A percentile compares a stretch with the other conserved stretches of the same genome.
Conservation (phyloP, 305 asterid genomes). For the Solanum chacoense region DNA sequence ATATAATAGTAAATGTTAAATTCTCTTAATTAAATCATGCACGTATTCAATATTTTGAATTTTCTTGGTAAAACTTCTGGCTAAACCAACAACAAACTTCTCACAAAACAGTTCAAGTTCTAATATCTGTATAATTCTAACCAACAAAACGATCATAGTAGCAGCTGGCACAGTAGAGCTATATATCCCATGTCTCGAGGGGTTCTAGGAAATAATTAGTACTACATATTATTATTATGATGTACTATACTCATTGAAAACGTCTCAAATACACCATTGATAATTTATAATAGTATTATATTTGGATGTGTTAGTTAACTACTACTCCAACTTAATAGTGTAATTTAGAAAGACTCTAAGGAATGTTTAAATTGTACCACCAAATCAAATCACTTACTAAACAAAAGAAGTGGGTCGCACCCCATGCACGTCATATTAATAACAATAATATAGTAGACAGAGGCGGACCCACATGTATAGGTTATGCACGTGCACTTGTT, state of each 20-base stretch:
- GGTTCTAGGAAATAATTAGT: background rate
- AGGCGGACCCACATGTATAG: background rate
- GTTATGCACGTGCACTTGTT: too few species aligned
- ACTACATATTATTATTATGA: background rate
- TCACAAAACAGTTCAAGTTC: too few species aligned
- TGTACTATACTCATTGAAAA: background rate
- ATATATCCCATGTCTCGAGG: background rate
- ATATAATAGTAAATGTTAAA: too few species aligned
- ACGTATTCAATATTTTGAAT: too few species aligned
- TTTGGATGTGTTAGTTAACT: background rate
- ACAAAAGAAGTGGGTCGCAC: conserved; percentile 12
- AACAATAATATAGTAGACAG: background rate
- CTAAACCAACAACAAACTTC: too few species aligned
- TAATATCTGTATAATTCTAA: too few species aligned
- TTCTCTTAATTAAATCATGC: too few species aligned
- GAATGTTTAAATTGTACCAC: background rate
- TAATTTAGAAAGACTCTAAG: background rate
- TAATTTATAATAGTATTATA: background rate
- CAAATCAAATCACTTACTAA: background rate
- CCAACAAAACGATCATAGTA: background rate
- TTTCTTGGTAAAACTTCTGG: too few species aligned
- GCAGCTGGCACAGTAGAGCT: background rate
- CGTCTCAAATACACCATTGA: background rate
- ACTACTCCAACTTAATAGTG: background rate
- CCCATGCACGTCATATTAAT: conserved; percentile 28